Evolutionary conservation across 768 basidiomycete genomes (phyloP), one percentile per base, ranked within the genome.

Genomic region (Tulasnella sp.): DNA sequence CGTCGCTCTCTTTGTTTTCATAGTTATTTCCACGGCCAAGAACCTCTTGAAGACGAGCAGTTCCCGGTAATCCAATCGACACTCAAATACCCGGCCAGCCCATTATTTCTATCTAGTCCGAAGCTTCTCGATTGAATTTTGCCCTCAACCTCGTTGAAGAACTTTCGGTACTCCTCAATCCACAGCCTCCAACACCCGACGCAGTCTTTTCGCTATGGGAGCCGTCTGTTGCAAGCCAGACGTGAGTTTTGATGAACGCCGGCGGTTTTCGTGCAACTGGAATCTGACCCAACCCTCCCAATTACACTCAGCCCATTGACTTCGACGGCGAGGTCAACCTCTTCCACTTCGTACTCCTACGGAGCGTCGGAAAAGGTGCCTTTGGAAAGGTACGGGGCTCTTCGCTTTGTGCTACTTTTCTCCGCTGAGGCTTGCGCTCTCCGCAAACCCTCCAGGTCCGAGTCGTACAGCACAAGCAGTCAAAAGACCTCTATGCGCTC

Each of bases 281-380:
- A 64, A n/a, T 64, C 42, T 29, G 68, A 75, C 49, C 31, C 45
- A 38, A 45, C 52, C 34, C 38, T n/a, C 22, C 74, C 54, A 31
- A n/a, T 19, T 9, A n/a, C n/a, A n/a, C 45, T 34, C 76, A 93
- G 84, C 92, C 92, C 29, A 88, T 96, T 79, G 93, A 96, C 85
- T 93, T 93, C 83, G 90, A 93, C 79, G 86, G 87, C 68, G 93
- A 95, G 81, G 91, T 95, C 83, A 93, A 90, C 82, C 91, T 99
- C 70, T 99, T 92, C 84, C 97, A 99, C 85, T 99, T 99, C 81
- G 93, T 97, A 82, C 91, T 99, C 68, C 91, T 97, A 82, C 89
- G 96, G 69, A 94, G 93, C 29, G 94, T 99, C 17, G 97, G 97
- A 58, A 97, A 95, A 83, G 97, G 97, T 67, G 95, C 97, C 34